Evolutionary conservation across 164 flowering plant species (phyloP), one percentile per base, ranked within the genome.

Genomic region (Vitis rupestris): DNA sequence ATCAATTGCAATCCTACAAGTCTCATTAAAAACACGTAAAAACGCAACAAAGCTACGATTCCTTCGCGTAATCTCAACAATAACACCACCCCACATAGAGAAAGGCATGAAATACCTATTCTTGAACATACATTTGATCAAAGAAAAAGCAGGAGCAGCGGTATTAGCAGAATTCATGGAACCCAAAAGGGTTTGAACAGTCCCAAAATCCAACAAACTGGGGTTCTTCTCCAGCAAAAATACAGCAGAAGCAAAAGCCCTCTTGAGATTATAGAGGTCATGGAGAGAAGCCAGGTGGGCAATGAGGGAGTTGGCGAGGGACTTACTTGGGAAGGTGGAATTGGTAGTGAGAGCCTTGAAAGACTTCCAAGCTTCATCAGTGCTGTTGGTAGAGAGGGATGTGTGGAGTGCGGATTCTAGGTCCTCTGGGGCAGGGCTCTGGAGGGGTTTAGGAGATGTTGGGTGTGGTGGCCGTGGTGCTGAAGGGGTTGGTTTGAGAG

Each of bases 361-460:
- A 49, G 90, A 86, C 68, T 86, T 91, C 99, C 99, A 95, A 9
- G 97, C 99, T 61, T 87, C 92, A 72, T 93, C 99, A 10, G 91
- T 91, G 79, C 85, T 57, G 68, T 69, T 57, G 65, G 74, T 65
- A 52, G 76, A 17, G 37, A 94, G 84, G 19, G 92, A 90, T 9
- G 67, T 19, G 31, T 85, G 83, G 54, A 90, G 87, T 59, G 80
- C 65, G 63, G 86, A n/a, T 70, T 86, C 86, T 2, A 90, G 77
- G 47, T 72, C 75, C 23, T 85, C 83, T 71, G 47, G 81, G 72
- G 87, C 69, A 48, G 84, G 80, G 78, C 78, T 56, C 68, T 79
- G 65, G 47, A 61, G 67, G 65, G 78, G 50, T 60, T 37, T 37
- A 37, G 44, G 44, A 37, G 44, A 37, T 37, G 27, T 23, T 23